Evolutionary conservation across 2,329 filamentous ascomycete species (phyloP).

Genomic region (Paracorniculantispora psalliotae): DNA sequence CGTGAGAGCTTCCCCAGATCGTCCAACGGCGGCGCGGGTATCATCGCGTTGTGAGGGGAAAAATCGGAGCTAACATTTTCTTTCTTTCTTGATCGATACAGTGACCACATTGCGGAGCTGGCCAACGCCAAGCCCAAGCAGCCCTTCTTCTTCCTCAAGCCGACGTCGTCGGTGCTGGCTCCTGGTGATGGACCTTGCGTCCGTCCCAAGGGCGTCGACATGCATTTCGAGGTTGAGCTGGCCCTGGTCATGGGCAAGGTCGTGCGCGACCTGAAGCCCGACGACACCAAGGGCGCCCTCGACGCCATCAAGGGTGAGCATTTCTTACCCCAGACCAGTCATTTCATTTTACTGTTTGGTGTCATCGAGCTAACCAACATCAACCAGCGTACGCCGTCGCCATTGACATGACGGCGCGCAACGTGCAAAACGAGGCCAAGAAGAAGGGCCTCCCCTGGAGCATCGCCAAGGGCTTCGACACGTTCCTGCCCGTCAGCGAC

Average conservation of each 20-base stretch:
- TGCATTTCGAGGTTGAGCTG: constrained; percentile 95
- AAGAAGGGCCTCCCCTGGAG: constrained; percentile 94
- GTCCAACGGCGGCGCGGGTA: too few species aligned
- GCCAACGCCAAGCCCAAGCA: constrained; percentile 84
- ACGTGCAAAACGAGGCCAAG: constrained; percentile 94
- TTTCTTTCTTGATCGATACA: constrained; percentile 31
- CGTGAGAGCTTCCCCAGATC: constrained; percentile 60
- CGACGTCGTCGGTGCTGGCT: constrained; percentile 76
- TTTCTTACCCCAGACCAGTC: neutral
- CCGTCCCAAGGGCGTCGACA: constrained; percentile 72
- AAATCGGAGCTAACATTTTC: constrained; percentile 22
- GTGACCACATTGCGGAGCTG: constrained; percentile 90
- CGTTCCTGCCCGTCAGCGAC: constrained; percentile 83
- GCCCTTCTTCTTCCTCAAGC: constrained; percentile 99
- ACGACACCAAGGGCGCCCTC: constrained; percentile 70
- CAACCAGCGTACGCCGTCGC: constrained; percentile 72
- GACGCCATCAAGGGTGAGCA: constrained; percentile 72
- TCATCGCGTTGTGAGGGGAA: too few species aligned
- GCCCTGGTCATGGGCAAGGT: constrained; percentile 82
- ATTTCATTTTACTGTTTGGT: neutral
- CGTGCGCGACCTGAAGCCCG: constrained; percentile 67
- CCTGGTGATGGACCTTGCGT: constrained; percentile 75
- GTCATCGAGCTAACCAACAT: neutral
- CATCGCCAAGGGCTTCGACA: constrained; percentile 97
- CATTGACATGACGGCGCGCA: constrained; percentile 97